Evolutionary conservation across 192 early-diverging fungal species (phyloP), one percentile per base, ranked within the genome.

Genomic region (Coemansia sp.): DNA sequence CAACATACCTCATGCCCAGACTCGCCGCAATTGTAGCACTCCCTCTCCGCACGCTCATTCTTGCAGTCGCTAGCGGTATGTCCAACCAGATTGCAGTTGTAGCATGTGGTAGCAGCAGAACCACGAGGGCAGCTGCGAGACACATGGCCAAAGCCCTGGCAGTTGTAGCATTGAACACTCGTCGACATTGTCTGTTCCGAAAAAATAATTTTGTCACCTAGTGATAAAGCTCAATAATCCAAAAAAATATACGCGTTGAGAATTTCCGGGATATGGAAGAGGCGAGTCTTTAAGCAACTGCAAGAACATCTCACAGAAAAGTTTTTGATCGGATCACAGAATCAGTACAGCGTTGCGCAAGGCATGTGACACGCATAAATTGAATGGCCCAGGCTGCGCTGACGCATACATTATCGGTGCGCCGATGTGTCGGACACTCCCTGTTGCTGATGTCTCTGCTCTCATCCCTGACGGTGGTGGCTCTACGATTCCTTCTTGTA

Each of bases 101-200:
- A 84, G 80, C 87, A 88, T 17, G 39, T 59, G 11, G 60, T 61
- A 50, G 76, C 81, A 14, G 61, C 67, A n/a, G 58, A 69, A 7
- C 75, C 76, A 21, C 63, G 53, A 23, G 84, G 73, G 65, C 86
- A 87, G 8, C 64, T 71, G 31, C 85, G 83, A 19, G 83, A 78
- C 6, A 81, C 57, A 57, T 87, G 86, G 17, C 84, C 85, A 17
- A 55, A n/a, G 14, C 76, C 59, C 24, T 68, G 61, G 75, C 83
- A 84, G 69, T 88, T 88, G 75, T 83, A 86, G 74, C 87, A 88
- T n/a, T 72, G 58, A 22, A 54, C 22, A 23, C 21, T 22, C 8
- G 53, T 46, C 39, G 39, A 10, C 39, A 46, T 46, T 46, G 14
- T 39, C 9, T 39, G 36, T 46, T 46, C 14, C 17, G 9, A 17